Evolutionary conservation across 257 asterid species (phyloP).

Genomic region (Solanum pimpinellifolium): DNA sequence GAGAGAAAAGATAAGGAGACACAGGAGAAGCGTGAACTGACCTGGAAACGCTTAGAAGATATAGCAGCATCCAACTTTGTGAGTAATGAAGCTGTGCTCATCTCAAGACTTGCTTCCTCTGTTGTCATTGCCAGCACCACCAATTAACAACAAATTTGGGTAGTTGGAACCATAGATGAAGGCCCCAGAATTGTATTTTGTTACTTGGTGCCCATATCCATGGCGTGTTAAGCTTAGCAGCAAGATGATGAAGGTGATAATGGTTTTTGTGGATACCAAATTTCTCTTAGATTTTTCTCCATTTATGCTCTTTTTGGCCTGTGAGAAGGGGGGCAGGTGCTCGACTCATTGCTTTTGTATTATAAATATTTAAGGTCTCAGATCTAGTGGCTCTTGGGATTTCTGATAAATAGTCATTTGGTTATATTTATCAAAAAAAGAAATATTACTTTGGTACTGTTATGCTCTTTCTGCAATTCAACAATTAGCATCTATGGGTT

Average conservation of each 20-base stretch:
- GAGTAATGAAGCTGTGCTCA: conserved; percentile 27
- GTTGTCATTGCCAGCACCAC: conserved; percentile 27
- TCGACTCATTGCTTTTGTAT: background rate
- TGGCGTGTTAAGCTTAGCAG: background rate
- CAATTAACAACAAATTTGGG: conserved; percentile 15
- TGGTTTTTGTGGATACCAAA: background rate
- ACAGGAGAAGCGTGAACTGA: conserved; percentile 25
- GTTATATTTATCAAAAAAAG: background rate
- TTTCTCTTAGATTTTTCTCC: background rate
- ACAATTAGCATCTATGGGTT: background rate
- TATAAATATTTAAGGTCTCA: background rate
- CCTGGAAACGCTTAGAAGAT: conserved; percentile 46
- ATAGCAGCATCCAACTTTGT: conserved; percentile 22
- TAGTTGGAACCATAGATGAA: conserved; percentile 11
- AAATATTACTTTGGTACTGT: background rate
- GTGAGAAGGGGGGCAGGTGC: background rate
- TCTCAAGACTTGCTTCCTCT: conserved; percentile 38
- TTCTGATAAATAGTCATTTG: background rate
- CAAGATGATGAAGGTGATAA: background rate
- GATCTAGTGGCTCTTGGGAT: background rate
- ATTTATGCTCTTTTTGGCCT: background rate
- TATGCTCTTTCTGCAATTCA: background rate
- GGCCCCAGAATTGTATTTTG: conserved; percentile 3
- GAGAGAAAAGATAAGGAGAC: conserved; percentile 31
- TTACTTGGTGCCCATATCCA: conserved; percentile 5